These are phyloP conservation scores for Globisporangium parvum DNA, from an alignment of 352 stramenopile genomes.

Conservation along the genomic window DNA sequence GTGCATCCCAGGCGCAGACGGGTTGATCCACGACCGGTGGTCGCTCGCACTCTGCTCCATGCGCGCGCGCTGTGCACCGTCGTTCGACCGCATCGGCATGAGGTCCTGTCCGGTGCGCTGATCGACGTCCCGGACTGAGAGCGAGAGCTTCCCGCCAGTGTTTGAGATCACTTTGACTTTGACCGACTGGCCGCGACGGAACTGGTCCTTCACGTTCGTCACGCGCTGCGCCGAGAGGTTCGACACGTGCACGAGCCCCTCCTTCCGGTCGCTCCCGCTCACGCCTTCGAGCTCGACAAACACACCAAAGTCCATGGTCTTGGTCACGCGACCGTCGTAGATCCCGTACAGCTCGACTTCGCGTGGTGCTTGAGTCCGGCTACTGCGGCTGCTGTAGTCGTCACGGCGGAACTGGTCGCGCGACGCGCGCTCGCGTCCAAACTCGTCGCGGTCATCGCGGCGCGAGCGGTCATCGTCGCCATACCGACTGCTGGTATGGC, in stretches of 20 bases:
- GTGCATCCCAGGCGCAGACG: conserved; percentile 82
- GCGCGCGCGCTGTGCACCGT: conserved; percentile 46
- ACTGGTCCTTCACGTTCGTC: conserved; percentile 81
- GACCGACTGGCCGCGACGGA: conserved; percentile 86
- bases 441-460: neutral
- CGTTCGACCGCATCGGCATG: conserved; percentile 86
- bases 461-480: no score
- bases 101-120: conserved; percentile 93
- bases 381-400: neutral
- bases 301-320: conserved; percentile 96
- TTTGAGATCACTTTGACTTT: conserved; percentile 98
- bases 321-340: conserved; percentile 91
- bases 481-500: neutral
- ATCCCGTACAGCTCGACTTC: conserved; percentile 91
- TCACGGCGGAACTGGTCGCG: no score
- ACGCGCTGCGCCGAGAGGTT: conserved; percentile 89
- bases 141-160: conserved; percentile 82
- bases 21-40: conserved; percentile 77
- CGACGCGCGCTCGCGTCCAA: neutral
- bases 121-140: conserved; percentile 97
- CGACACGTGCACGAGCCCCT: conserved; percentile 94
- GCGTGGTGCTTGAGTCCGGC: conserved; percentile 16
- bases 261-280: conserved; percentile 39
- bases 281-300: conserved; percentile 92
- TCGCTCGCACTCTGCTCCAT: conserved; percentile 43